Base-by-base conservation (phyloP, 257 asterid genomes). In the Ilex aquifolium region DNA sequence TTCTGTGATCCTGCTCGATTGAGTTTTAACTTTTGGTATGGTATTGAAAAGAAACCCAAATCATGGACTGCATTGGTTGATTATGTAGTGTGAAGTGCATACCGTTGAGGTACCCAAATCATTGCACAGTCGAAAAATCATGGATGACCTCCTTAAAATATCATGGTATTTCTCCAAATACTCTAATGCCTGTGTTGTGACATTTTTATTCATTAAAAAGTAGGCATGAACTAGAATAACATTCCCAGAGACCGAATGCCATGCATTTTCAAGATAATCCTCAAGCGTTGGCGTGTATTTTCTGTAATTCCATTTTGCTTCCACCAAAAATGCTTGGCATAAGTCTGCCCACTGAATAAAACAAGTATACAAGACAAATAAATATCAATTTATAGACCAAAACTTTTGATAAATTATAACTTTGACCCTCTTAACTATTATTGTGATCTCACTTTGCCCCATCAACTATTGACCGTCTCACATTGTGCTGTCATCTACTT, bases 281-380 rank as follows among this genome's bases (percentile, higher is more conserved):
- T 44, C 49, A 44, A 44, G 12, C 49, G 6, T 44, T 44, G 49
- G 49, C 12, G 12, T 44, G 49, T 44, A 44, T 12, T 44, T 44
- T 5, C 12, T 12, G 49, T 44, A 12, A 17, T 14, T 61, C 72
- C 67, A 68, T 61, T 30, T 31, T 13, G 73, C 73, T 61, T 68
- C 73, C 32, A 53, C 54, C 16, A 68, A 54, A 62, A 61, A 68
- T 21, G 39, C 10, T 65, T 58, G 62, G 76, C 67, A 44, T 6
- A 44, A 12, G 49, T 44, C 49, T 12, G 49, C 49, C 49, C 49
- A 44, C 49, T 44, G 12, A 44, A 44, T 5, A 44, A 44, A 5
- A 44, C 7, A 56, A 44, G 4, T 14, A 50, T 53, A 13, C 11
- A 0, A 59, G 7, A 52, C 6, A 21, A 12, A 65, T 2, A 32